Evolutionary conservation across 176 grass and related monocot species (phyloP).

Genomic region (Olyra latifolia): DNA sequence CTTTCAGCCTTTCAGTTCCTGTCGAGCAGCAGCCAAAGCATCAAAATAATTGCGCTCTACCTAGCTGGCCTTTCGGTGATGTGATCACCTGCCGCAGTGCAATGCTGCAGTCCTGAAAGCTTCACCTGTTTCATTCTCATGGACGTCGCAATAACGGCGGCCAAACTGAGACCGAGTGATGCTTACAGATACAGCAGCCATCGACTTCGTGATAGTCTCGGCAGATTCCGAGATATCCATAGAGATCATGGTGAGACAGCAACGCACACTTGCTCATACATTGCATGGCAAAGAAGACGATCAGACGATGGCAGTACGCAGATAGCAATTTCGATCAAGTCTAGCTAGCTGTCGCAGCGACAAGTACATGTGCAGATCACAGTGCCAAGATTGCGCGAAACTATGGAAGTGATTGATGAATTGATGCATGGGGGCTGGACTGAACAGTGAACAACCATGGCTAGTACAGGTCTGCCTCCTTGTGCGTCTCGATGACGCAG

Average conservation of each 20-base stretch:
- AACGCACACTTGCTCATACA: neutral
- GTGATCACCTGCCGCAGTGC: neutral
- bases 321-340: neutral
- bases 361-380: neutral
- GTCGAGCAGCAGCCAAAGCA: slow-evolving; percentile 7
- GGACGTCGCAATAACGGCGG: slow-evolving; percentile 17
- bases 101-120: slow-evolving; percentile 3
- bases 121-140: neutral
- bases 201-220: neutral
- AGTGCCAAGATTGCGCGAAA: neutral
- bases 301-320: too few species aligned
- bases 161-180: slow-evolving; percentile 25
- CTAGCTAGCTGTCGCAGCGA: neutral
- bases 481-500: slow-evolving; percentile 79
- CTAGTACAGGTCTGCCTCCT: slow-evolving; percentile 61
- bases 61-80: slow-evolving; percentile 12
- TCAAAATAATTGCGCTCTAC: slow-evolving; percentile 27
- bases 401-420: neutral
- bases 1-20: slow-evolving; percentile 12
- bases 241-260: neutral
- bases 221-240: slow-evolving; percentile 22
- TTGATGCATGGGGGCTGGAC: neutral
- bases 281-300: neutral
- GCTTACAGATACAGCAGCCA: neutral
- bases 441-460: neutral